Conservation (phyloP, 2,329 filamentous ascomycete genomes). For the Alternaria triticina region DNA sequence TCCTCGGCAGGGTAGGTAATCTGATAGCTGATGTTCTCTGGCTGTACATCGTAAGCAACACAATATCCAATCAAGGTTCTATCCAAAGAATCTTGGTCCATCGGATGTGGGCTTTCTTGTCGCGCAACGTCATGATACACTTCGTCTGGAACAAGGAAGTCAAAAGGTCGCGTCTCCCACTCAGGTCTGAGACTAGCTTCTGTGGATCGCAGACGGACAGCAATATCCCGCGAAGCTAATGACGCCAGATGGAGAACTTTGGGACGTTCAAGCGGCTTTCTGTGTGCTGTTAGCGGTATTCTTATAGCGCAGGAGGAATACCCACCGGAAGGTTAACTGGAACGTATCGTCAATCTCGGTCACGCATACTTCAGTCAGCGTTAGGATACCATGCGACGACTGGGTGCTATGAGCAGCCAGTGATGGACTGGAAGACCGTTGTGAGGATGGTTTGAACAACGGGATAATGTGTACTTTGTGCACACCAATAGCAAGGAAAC, state of each 20-base stretch:
- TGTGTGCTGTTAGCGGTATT: constrained; percentile 26
- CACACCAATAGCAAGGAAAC: constrained; percentile 71
- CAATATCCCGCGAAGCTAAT: constrained; percentile 68
- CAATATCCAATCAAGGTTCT: constrained; percentile 73
- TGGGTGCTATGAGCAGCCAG: constrained; percentile 58
- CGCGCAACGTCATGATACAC: constrained; percentile 43
- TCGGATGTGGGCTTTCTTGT: constrained; percentile 56
- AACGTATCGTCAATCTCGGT: constrained; percentile 70
- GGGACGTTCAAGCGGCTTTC: constrained; percentile 62
- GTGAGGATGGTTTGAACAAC: constrained; percentile 63
- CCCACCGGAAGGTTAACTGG: constrained; percentile 67
- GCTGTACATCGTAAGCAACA: constrained; percentile 70
- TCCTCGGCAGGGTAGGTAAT: constrained; percentile 61
- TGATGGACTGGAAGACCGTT: constrained; percentile 62
- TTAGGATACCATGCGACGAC: constrained; percentile 68
- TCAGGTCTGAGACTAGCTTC: constrained; percentile 70
- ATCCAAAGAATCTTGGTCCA: constrained; percentile 68
- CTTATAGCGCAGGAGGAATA: not conserved
- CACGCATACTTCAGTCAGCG: constrained; percentile 65
- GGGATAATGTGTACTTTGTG: constrained; percentile 74
- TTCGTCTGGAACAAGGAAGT: constrained; percentile 64
- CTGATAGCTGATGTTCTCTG: constrained; percentile 63
- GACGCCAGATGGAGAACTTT: constrained; percentile 68
- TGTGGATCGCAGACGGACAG: constrained; percentile 65
- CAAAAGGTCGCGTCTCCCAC: constrained; percentile 68